A percentile compares a stretch with the other conserved stretches of the same genome.
Evolutionary conservation across 164 flowering plant genomes (phyloP).

Genomic region (Paratinospora sagittata): DNA sequence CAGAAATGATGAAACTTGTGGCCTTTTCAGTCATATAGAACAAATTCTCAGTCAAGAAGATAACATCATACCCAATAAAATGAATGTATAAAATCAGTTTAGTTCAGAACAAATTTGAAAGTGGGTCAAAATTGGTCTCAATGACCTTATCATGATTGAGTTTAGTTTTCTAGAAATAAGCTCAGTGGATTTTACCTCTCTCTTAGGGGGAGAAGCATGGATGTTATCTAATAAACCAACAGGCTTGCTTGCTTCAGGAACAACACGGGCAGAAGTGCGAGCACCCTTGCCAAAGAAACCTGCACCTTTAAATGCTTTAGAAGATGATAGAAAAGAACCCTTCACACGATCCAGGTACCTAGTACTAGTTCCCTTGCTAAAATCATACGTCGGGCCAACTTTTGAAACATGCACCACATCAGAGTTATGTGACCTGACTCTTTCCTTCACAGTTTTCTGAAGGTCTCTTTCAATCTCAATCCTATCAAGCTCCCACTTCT

Average conservation of each 20-base stretch:
- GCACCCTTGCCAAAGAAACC: constrained; percentile 60
- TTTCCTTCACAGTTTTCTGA: constrained; percentile 41
- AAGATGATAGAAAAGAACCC: constrained; percentile 73
- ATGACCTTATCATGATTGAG: constrained; percentile 38
- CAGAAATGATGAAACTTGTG: neutral
- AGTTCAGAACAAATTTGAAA: constrained; percentile 39
- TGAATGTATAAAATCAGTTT: constrained; percentile 2
- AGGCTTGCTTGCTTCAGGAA: constrained; percentile 46
- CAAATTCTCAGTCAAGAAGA: neutral
- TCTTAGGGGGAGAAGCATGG: constrained; percentile 38
- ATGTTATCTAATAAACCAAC: constrained; percentile 39
- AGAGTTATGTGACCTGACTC: constrained; percentile 29
- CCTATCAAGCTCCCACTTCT: constrained; percentile 49
- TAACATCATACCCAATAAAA: neutral
- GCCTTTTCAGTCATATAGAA: neutral
- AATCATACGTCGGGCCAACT: constrained; percentile 30
- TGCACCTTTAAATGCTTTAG: constrained; percentile 71
- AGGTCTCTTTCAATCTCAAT: constrained; percentile 40
- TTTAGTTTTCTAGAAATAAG: constrained; percentile 31
- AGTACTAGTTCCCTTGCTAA: constrained; percentile 45
- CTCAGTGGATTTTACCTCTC: constrained; percentile 41
- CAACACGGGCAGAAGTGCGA: constrained; percentile 30
- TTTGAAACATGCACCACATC: constrained; percentile 43
- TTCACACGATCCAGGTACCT: constrained; percentile 78
- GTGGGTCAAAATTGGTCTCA: constrained; percentile 21